Percentiles rank a stretch among this genome's conserved stretches.
Evolutionary conservation across 2,329 filamentous ascomycete species (phyloP).

Genomic region (Aspergillus unguis): DNA sequence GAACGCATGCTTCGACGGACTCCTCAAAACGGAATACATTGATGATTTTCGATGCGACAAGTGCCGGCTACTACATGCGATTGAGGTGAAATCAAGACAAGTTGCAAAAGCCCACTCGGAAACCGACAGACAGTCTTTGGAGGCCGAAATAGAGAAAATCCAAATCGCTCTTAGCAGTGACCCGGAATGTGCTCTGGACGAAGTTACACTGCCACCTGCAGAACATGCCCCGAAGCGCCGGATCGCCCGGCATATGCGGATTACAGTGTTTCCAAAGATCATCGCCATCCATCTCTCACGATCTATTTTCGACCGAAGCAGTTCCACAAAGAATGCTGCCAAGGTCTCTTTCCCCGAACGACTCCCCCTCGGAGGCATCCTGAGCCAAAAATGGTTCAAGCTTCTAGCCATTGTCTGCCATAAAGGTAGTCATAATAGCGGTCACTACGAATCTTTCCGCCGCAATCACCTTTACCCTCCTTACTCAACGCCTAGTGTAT

Average conservation of each 20-base stretch:
- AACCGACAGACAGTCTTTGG: conserved; percentile 50
- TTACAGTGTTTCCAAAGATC: conserved; percentile 83
- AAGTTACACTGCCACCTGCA: conserved; percentile 69
- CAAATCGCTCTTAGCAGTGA: conserved; percentile 70
- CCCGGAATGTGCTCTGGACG: conserved; percentile 72
- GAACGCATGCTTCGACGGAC: conserved; percentile 84
- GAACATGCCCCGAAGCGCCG: conserved; percentile 73
- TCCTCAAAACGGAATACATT: conserved; percentile 93
- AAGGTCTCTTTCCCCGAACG: conserved; percentile 90
- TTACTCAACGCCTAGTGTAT: conserved; percentile 76
- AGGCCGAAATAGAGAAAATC: conserved; percentile 62
- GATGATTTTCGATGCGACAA: conserved; percentile 96
- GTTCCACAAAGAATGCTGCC: conserved; percentile 87
- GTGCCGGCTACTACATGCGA: conserved; percentile 80
- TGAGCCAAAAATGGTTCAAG: conserved; percentile 76
- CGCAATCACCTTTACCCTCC: conserved; percentile 76
- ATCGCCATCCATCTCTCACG: conserved; percentile 88
- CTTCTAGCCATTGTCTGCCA: conserved; percentile 86
- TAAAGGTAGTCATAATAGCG: conserved; percentile 91
- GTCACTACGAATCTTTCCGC: conserved; percentile 95
- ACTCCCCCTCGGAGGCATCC: conserved; percentile 75
- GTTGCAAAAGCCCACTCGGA: conserved; percentile 54
- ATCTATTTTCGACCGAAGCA: conserved; percentile 79
- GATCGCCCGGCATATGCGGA: conserved; percentile 83
- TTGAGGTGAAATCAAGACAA: conserved; percentile 61